phyloP scores from a whole-genome alignment of 352 stramenopile species.

The Phytophthora hybrid region DNA sequence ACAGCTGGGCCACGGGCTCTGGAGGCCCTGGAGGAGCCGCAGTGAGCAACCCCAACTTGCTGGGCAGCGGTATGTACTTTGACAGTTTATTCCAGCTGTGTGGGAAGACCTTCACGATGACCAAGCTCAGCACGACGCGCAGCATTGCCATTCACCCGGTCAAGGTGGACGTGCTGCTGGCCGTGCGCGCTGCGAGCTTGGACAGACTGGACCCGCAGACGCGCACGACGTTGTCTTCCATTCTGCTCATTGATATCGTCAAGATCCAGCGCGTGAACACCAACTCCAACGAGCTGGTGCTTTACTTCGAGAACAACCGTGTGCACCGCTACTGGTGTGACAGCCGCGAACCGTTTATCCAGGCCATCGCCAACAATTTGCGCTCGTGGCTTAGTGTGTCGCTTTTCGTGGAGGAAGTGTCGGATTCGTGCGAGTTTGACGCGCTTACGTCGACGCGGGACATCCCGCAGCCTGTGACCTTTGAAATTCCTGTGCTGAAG shows the following conservation, averaged over 20 bases:
- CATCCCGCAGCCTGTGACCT: conserved; percentile 82
- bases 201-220: conserved; percentile 77
- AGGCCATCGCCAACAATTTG: conserved; percentile 88
- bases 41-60: conserved; percentile 27
- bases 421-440: conserved; percentile 87
- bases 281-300: conserved; percentile 83
- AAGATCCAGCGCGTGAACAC: conserved; percentile 89
- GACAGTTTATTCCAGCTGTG: conserved; percentile 89
- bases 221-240: conserved; percentile 78
- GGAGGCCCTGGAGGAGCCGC: conserved; percentile 23
- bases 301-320: conserved; percentile 90
- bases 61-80: conserved; percentile 86
- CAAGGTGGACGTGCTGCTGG: conserved; percentile 77
- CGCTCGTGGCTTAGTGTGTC: conserved; percentile 86
- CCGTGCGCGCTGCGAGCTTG: conserved; percentile 79
- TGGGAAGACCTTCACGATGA: conserved; percentile 87
- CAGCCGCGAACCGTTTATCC: conserved; percentile 87
- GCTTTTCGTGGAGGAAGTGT: conserved; percentile 86
- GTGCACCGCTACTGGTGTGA: conserved; percentile 90
- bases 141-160: conserved; percentile 74
- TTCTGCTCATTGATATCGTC: conserved; percentile 88
- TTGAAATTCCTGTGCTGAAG: conserved; percentile 88
- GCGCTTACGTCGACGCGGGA: conserved; percentile 78
- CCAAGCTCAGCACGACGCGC: conserved; percentile 83
- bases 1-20: conserved; percentile 38